Base-by-base conservation (phyloP, 768 basidiomycete genomes). In the Hericium rajendrae region DNA sequence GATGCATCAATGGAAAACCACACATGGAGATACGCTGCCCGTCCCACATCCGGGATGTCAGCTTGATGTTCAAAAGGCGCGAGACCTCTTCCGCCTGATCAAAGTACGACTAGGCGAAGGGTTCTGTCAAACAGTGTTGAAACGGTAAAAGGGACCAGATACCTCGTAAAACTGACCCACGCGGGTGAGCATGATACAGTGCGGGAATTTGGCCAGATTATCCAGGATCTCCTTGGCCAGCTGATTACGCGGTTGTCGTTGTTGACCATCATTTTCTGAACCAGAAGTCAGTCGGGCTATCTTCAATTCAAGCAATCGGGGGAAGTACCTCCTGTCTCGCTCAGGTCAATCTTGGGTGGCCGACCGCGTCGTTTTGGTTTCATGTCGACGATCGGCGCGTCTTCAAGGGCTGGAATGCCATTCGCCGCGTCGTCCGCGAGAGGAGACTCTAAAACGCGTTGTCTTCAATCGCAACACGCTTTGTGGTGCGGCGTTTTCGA, bases 131-230 rank as follows among this genome's bases (percentile, higher is more conserved):
- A 6, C n/a, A 32, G 41, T 9, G 12, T 16, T 24, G 22, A 4
- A 11, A 51, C 12, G 24, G 38, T 10, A 10, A 41, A 10, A 46
- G n/a, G 26, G 4, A 50, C 2, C 6, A 20, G 73, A 41, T 68
- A 91, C 94, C 80, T 97, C 94, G 67, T 95, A 97, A 69, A 97
- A 97, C 64, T 92, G 86, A 13, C 94, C 94, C 11, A 97, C 93
- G 54, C 91, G 82, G 8, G 94, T 97, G 16, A 98, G 78, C 24
- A 97, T 75, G 28, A 97, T 77, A 66, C 93, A 94, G 64, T 94
- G 88, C 20, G 94, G 88, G 66, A 92, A 97, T 50, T 73, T 80
- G 41, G 75, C 72, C 18, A 88, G 75, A 65, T 97, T 92, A 24
- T 78, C 70, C 60, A 81, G 75, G 37, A 97, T 85, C 61, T 84